phyloP scores from a whole-genome alignment of 2,329 filamentous ascomycete genomes.

The Escovopsis weberi region DNA sequence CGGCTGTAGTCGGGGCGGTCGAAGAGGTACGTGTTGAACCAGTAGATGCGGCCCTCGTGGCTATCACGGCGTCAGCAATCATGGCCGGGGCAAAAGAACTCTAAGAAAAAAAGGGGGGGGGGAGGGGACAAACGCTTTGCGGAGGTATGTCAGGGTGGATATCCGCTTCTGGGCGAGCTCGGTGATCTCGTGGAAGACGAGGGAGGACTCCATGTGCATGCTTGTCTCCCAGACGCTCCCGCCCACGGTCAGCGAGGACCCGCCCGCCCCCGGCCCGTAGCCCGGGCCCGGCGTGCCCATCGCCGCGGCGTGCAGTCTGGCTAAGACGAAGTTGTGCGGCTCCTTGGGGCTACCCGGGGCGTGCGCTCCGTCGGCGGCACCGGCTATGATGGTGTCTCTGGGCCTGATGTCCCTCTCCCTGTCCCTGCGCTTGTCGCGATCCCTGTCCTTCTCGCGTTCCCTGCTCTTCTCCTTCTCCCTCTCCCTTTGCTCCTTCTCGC shows the following conservation, averaged over 20 bases:
- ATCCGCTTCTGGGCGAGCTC: constrained; percentile 86
- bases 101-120: neutral
- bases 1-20: constrained; percentile 64
- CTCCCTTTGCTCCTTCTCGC: constrained; percentile 2
- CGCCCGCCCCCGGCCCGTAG: no score
- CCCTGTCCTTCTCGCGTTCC: no score
- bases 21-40: constrained; percentile 96
- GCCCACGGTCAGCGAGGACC: no score
- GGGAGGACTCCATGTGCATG: constrained; percentile 27
- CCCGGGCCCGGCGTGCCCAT: constrained; percentile 9
- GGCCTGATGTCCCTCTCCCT: neutral
- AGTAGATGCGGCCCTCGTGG: constrained; percentile 88
- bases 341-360: constrained; percentile 4
- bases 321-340: no score
- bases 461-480: no score
- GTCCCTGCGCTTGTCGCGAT: no score
- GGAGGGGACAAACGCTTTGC: constrained; percentile 63
- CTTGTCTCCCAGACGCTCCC: constrained; percentile 13
- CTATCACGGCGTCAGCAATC: constrained; percentile 29
- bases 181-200: constrained; percentile 53
- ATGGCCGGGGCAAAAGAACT: no score
- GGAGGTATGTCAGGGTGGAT: constrained; percentile 81
- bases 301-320: neutral
- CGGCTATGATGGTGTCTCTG: neutral
- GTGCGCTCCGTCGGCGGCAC: neutral